Base-by-base conservation (phyloP, 495 filamentous ascomycete genomes). In the Neurospora africana region DNA sequence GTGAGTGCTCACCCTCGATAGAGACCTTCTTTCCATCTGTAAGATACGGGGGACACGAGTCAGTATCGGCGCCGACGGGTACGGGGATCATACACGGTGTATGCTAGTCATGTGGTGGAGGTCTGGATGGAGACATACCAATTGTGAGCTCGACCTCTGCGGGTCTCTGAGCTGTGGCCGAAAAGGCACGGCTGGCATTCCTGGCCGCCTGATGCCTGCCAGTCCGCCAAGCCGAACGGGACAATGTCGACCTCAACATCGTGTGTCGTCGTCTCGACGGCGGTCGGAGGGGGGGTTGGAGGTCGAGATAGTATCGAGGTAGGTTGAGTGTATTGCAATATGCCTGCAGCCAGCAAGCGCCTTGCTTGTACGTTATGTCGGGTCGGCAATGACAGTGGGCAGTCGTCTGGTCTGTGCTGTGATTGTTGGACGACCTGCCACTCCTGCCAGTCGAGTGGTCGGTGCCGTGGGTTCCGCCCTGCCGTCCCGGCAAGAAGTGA, bases 61-160 rank as follows among this genome's bases (percentile, higher is more conserved):
- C 73, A 85, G 78, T 74, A 70, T 78, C 69, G 74, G 74, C 72
- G 13, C 38, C 65, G 65, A 44, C n/a, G 68, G 58, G 38, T 39
- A 53, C 68, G 44, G 47, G 43, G 37, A 65, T 65, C 13, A 65
- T 61, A 65, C 53, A 65, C 53, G 53, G 53, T 65, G 53, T 33
- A 65, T 65, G 53, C 53, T 65, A 65, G 53, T 65, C 53, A 65
- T 65, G 53, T 3, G 53, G 53, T 65, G 53, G 53, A 65, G 53
- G 53, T 65, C 53, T 65, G 53, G 58, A 69, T 37, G 70, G 71
- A 68, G 70, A 80, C 91, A 77, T 84, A 95, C 93, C 93, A 85
- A 97, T 89, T 75, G 94, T 97, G 78, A 97, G 90, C 88, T 97
- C 92, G 77, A 97, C 94, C 86, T 97, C 93, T 72, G 94, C 93